Evolutionary conservation across 2,329 filamentous ascomycete species (phyloP), one percentile per base, ranked within the genome.

Genomic region (Thyridium curvatum): DNA sequence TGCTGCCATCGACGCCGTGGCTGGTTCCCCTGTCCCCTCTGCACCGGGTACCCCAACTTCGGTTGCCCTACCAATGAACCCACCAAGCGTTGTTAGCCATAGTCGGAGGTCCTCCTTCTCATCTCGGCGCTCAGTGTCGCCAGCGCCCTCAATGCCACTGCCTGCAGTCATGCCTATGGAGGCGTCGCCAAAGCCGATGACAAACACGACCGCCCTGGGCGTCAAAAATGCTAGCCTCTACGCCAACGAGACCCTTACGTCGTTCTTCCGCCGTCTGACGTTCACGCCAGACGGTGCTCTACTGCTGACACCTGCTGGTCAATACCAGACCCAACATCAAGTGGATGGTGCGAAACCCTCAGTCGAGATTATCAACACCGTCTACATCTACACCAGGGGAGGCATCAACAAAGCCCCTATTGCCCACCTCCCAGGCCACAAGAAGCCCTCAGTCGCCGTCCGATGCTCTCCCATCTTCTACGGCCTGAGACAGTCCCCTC

Each of bases 321-420:
- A 97, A 56, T 97, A 93, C 63, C 94, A 95, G 58, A 85, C 84
- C 3, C 78, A 88, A 37, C 79, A 87, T 48, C 77, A 79, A 35
- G 48, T 58, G 2, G 68, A 82, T 16, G 76, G 77, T 35, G 85
- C 89, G 45, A 94, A 90, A 59, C 74, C 79, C 1, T 75, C 75
- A 1, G 91, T 93, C 50, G 91, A 98, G 49, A 76, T 96, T 37
- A 89, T 86, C 52, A 98, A 98, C 56, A 98, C 93, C 0, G 94
- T 98, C 16, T 98, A 98, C 62, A 93, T 98, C 39, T 98, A 98
- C 61, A 96, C 91, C 0, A 76, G 93, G 51, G 93, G 90, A 21
- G 93, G 93, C 17, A 88, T 98, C 55, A 97, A 96, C 65, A 96
- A 94, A 59, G 89, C 93, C 2, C 93, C 93, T 3, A 85, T 97